phyloP scores from a whole-genome alignment of 345 rosid species.

The Aquilaria sinensis region DNA sequence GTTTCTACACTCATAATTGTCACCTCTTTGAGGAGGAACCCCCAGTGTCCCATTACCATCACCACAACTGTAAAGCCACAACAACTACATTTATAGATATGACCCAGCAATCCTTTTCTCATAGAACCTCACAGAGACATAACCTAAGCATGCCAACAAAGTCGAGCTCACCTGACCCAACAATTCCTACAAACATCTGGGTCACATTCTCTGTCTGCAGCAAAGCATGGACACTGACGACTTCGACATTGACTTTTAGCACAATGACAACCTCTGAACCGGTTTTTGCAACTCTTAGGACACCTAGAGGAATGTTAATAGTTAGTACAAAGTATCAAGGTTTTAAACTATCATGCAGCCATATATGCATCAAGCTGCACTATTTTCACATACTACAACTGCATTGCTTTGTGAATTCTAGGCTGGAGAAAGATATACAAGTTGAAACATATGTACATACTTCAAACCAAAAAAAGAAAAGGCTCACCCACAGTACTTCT shows the following conservation, averaged over 20 bases:
- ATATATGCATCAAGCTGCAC: background rate
- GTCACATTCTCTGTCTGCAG: conserved; percentile 99
- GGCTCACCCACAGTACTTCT: conserved; percentile 98
- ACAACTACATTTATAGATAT: background rate
- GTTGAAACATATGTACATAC: background rate
- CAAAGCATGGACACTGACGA: conserved; percentile 99
- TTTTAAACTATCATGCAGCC: conserved; percentile 1
- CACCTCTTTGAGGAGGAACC: conserved; percentile 90
- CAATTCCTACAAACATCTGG: conserved; percentile 99
- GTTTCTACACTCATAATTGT: conserved; percentile 96
- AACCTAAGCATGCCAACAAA: conserved; percentile 10
- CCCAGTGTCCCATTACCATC: conserved; percentile 96
- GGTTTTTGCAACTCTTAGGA: conserved; percentile 92
- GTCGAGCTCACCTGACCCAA: conserved; percentile 85
- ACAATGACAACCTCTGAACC: conserved; percentile 99
- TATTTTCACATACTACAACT: too few species aligned
- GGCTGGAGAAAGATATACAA: too few species aligned
- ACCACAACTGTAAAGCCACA: conserved; percentile 69
- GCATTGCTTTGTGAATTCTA: too few species aligned
- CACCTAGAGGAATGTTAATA: conserved; percentile 46
- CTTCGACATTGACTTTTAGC: conserved; percentile 99
- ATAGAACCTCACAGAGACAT: background rate
- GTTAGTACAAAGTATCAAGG: conserved; percentile 14
- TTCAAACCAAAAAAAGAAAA: conserved; percentile 11
- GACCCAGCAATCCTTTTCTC: background rate